Base-by-base conservation (phyloP, 331 rosid genomes). In the Prunus yedoensis region DNA sequence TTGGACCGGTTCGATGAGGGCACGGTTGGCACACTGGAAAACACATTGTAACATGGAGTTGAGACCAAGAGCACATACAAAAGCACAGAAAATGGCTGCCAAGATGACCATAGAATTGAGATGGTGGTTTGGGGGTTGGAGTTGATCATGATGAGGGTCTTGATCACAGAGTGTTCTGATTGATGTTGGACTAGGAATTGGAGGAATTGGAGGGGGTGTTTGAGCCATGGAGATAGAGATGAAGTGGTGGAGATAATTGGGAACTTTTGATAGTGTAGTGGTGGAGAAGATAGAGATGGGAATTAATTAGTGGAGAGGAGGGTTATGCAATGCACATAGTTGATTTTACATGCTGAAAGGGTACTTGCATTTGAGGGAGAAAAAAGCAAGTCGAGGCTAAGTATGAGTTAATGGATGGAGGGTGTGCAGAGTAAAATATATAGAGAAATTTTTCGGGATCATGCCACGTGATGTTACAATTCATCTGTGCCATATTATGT, bases 41-140 rank as follows among this genome's bases (percentile, higher is more conserved):
- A 84, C 91, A 49, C 97, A 93, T 51, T 80, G 85, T 21, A 89
- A 72, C 91, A 81, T 91, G 8, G 93, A 83, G 57, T 93, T 89
- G 3, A 93, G 89, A 63, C 98, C 98, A 12, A 93, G 91, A 51
- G 91, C 91, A 38, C 97, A 93, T 9, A 93, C 81, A n/a, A 91
- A 67, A 10, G 93, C 96, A 66, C 96, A 93, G 7, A 88, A 3
- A 14, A 91, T 80, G 46, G 91, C 97, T 13, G 89, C 97, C 75
- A 84, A 56, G 2, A 91, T 75, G 41, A 93, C 82, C 81, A 86
- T 80, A 81, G 85, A 65, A 72, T 81, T 85, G 45, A 87, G 56
- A 32, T 21, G 21, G 21, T 90, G 79, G 35, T 43, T 60, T 30
- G 50, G 49, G 21, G 58, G 74, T 52, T 71, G 75, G 2, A n/a